These are phyloP conservation scores for Fusarium robinianum DNA, from an alignment of 2,329 filamentous ascomycete species.

Conservation along the genomic window DNA sequence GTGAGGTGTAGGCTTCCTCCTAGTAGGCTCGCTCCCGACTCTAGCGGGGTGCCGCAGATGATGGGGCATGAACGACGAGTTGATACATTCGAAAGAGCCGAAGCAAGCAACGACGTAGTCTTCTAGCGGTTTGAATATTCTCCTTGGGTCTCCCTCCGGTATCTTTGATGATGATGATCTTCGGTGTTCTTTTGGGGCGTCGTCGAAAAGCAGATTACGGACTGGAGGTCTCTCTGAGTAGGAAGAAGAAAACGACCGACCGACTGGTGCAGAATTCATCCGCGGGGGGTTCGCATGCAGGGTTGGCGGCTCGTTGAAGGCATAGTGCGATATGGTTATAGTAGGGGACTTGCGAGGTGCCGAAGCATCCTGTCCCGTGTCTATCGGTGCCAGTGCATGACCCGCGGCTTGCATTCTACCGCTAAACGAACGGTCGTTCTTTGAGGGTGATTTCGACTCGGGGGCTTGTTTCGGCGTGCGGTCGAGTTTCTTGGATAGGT, in stretches of 20 bases:
- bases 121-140: slow-evolving; percentile 76
- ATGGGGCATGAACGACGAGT: slow-evolving; percentile 69
- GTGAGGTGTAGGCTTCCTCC: slow-evolving; percentile 34
- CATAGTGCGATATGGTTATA: slow-evolving; percentile 33
- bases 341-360: slow-evolving; percentile 20
- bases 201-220: slow-evolving; percentile 21
- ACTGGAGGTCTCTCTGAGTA: slow-evolving; percentile 46
- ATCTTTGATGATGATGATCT: slow-evolving; percentile 25
- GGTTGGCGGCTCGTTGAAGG: slow-evolving; percentile 47
- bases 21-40: slow-evolving; percentile 32
- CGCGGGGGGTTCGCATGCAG: slow-evolving; percentile 41
- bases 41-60: slow-evolving; percentile 42
- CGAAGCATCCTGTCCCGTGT: slow-evolving; percentile 8
- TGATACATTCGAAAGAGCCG: slow-evolving; percentile 71
- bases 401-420: slow-evolving; percentile 25
- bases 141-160: slow-evolving; percentile 49
- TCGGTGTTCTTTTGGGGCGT: slow-evolving; percentile 18
- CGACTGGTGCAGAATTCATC: slow-evolving; percentile 23
- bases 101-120: slow-evolving; percentile 75
- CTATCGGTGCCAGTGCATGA: slow-evolving; percentile 7
- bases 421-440: slow-evolving; percentile 28
- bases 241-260: slow-evolving; percentile 52
- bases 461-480: slow-evolving; percentile 19
- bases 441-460: slow-evolving; percentile 15
- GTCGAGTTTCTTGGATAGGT: slow-evolving; percentile 36